A percentile compares a stretch with the other conserved stretches of the same genome.
phyloP scores from a whole-genome alignment of 208 protist genomes.

The Crithidia brevicula region DNA sequence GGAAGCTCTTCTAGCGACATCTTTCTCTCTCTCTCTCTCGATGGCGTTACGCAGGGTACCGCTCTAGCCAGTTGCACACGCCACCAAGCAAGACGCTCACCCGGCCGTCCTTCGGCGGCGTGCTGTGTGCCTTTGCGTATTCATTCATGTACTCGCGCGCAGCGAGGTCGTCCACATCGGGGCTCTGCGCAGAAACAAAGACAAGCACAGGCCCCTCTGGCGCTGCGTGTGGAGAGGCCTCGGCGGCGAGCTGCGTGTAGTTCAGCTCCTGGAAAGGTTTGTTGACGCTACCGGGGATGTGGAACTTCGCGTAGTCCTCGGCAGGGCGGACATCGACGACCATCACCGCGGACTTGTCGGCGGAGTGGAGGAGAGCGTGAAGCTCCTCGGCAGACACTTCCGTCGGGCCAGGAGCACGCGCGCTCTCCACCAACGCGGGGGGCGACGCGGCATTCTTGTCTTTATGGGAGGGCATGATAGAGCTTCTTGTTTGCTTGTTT shows the following conservation, averaged over 20 bases:
- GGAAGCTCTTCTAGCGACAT: too few species aligned
- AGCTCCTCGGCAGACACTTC: constrained; percentile 38
- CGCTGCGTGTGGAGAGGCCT: constrained; percentile 2
- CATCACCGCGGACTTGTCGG: constrained; percentile 3
- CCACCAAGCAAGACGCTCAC: constrained; percentile 49
- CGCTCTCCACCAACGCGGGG: constrained; percentile 14
- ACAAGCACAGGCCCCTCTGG: constrained; percentile 29
- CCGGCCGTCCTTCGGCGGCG: constrained; percentile 9
- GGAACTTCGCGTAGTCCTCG: constrained; percentile 36
- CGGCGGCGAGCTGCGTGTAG: constrained; percentile 13
- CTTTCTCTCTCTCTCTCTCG: too few species aligned
- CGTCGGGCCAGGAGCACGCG: constrained; percentile 5
- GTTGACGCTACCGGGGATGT: constrained; percentile 52
- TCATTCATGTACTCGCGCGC: constrained; percentile 53
- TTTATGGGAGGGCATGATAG: constrained; percentile 11
- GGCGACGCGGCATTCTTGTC: constrained; percentile 7
- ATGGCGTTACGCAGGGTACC: constrained; percentile 11
- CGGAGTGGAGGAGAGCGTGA: constrained; percentile 16
- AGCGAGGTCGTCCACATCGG: constrained; percentile 57
- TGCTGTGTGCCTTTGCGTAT: constrained; percentile 28
- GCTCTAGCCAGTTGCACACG: constrained; percentile 30
- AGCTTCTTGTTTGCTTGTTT: constrained; percentile 3
- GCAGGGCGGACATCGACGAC: constrained; percentile 52
- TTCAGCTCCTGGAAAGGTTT: constrained; percentile 43
- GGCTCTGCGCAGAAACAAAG: constrained; percentile 56